Evolutionary conservation across 805 yeast species (phyloP).

Genomic region (Sugiyamaella boreocaroliniensis): DNA sequence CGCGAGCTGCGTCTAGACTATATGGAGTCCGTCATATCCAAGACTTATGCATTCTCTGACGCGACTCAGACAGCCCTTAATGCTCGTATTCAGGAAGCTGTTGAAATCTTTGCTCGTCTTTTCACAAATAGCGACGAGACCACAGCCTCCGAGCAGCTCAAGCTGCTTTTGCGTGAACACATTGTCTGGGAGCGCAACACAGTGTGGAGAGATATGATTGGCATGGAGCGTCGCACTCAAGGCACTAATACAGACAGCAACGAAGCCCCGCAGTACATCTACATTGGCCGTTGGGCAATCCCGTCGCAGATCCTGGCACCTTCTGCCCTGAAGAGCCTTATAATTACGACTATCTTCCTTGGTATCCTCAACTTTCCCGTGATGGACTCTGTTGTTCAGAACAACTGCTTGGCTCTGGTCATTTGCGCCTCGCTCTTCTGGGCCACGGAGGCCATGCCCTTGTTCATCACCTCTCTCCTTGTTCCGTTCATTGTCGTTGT

Average conservation of each 20-base stretch:
- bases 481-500: slow-evolving; percentile 77
- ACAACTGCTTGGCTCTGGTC: slow-evolving; percentile 78
- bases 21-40: slow-evolving; percentile 37
- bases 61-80: slow-evolving; percentile 46
- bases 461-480: slow-evolving; percentile 79
- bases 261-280: slow-evolving; percentile 3
- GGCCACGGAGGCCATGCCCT: slow-evolving; percentile 94
- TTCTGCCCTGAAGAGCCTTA: slow-evolving; percentile 37
- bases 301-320: slow-evolving; percentile 37
- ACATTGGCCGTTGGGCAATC: slow-evolving; percentile 14
- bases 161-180: slow-evolving; percentile 71
- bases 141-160: slow-evolving; percentile 44
- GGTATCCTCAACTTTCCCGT: slow-evolving; percentile 39
- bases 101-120: slow-evolving; percentile 49
- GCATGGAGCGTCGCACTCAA: slow-evolving; percentile 78
- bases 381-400: slow-evolving; percentile 51
- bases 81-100: slow-evolving; percentile 45
- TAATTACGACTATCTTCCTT: slow-evolving; percentile 46
- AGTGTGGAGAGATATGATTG: slow-evolving; percentile 95
- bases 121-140: slow-evolving; percentile 35
- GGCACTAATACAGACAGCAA: slow-evolving; percentile 40
- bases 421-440: slow-evolving; percentile 77
- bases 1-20: slow-evolving; percentile 56
- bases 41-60: slow-evolving; percentile 50
- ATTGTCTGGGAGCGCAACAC: slow-evolving; percentile 97